Base-by-base conservation (phyloP, 257 asterid genomes). In the Solanum arcanum region DNA sequence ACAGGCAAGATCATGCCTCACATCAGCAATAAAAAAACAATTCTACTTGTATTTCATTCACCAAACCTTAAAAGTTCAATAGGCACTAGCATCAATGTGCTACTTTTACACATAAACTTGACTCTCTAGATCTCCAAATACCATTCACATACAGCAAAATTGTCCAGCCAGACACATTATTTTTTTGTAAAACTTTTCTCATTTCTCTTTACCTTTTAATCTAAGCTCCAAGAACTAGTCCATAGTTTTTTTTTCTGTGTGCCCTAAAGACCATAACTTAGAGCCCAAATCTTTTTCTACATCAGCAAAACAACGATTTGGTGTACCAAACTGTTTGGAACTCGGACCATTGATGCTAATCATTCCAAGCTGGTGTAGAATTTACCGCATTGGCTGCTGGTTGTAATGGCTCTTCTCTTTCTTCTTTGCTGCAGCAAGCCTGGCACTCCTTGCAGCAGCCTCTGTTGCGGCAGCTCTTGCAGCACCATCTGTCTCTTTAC, bases 341-440 rank as follows among this genome's bases (percentile, higher is more conserved):
- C 69, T 39, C 88, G 83, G 83, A 86, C 83, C 68, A 86, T 31
- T 47, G 83, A 42, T 3, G 62, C 52, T 27, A 72, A 72, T 86
- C 88, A 86, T 73, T 60, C 85, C 69, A 81, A 31, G 69, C 39
- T 73, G 39, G 3, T 23, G 46, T 86, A 73, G 73, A 46, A 64
- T 86, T 93, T 92, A 95, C 93, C 98, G 90, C 76, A 88, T 90
- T 3, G 98, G 99, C 88, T 97, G 99, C 91, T 97, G 99, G 89
- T 95, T 95, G 92, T 97, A 95, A 86, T 97, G 98, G 87, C 89
- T 97, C 94, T 95, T 97, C 96, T 97, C 99, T 89, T 97, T 95
- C 92, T 97, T 97, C 92, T 95, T 97, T 44, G 99, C 98, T 35
- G 98, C 98, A 75, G 97, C 96, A 39, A 97, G 92, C 88, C 83